Evolutionary conservation across 2,329 filamentous ascomycete species (phyloP).

Genomic region (Dendryphion nanum): DNA sequence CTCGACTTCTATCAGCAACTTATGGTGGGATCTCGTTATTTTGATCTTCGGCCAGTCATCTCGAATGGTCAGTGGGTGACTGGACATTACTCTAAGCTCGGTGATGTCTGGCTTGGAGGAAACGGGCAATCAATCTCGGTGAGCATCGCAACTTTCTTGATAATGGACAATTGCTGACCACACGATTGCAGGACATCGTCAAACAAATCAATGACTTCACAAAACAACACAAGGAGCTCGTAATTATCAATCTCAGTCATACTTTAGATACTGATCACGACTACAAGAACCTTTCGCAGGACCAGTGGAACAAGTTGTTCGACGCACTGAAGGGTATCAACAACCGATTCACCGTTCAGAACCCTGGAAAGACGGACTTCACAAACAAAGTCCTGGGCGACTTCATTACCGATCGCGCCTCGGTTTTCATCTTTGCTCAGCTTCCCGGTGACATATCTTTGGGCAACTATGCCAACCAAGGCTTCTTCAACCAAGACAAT

Average conservation of each 20-base stretch:
- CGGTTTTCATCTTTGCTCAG: constrained; percentile 37
- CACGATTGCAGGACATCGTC: not conserved
- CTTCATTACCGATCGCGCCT: constrained; percentile 37
- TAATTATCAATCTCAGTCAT: constrained; percentile 50
- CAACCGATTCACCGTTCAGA: constrained; percentile 35
- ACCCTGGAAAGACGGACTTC: constrained; percentile 28
- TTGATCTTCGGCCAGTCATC: constrained; percentile 49
- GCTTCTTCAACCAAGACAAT: constrained; percentile 33
- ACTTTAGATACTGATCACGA: constrained; percentile 43
- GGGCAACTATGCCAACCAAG: constrained; percentile 30
- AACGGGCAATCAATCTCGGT: constrained; percentile 44
- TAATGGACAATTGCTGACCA: constrained; percentile 1
- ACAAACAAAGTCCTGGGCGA: constrained; percentile 32
- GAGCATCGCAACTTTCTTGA: constrained; percentile 48
- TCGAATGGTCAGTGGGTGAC: constrained; percentile 42
- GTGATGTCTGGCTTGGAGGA: constrained; percentile 42
- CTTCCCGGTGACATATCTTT: constrained; percentile 27
- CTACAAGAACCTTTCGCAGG: constrained; percentile 38
- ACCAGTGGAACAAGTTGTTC: constrained; percentile 46
- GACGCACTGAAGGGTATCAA: constrained; percentile 42
- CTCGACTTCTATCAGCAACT: constrained; percentile 48
- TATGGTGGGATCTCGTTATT: constrained; percentile 47
- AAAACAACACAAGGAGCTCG: constrained; percentile 44
- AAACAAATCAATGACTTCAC: constrained; percentile 36
- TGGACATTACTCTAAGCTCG: constrained; percentile 43